A percentile compares a stretch with the other conserved stretches of the same genome.
Conservation (phyloP, 495 filamentous ascomycete genomes). For the Cetradonia linearis region DNA sequence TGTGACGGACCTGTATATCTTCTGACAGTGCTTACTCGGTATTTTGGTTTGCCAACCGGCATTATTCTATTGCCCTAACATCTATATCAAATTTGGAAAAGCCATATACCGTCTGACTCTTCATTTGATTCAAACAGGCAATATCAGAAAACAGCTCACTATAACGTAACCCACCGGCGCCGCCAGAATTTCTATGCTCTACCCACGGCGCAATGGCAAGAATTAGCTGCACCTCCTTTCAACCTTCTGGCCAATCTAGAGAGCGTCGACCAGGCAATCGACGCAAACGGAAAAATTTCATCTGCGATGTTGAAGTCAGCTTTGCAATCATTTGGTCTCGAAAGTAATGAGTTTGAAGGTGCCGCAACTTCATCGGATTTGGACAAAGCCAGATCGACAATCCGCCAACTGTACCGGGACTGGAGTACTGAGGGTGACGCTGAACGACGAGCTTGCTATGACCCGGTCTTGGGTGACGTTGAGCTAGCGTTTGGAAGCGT, state of each 20-base stretch:
- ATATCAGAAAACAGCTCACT: slow-evolving; percentile 73
- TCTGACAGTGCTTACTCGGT: too few species aligned
- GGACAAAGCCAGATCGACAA: slow-evolving; percentile 81
- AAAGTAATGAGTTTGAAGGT: slow-evolving; percentile 28
- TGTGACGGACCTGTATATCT: too few species aligned
- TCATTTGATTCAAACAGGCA: slow-evolving; percentile 41
- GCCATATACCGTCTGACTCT: not conserved
- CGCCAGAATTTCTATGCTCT: slow-evolving; percentile 86
- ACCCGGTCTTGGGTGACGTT: slow-evolving; percentile 57
- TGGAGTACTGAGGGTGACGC: slow-evolving; percentile 70
- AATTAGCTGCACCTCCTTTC: slow-evolving; percentile 72
- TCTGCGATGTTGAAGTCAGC: slow-evolving; percentile 60
- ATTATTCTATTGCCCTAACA: too few species aligned
- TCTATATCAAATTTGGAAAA: not conserved
- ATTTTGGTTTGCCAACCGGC: too few species aligned
- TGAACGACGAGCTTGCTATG: slow-evolving; percentile 68
- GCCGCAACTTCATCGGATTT: slow-evolving; percentile 58
- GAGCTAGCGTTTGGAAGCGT: slow-evolving; percentile 39
- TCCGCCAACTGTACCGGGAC: slow-evolving; percentile 90
- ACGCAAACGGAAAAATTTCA: slow-evolving; percentile 74
- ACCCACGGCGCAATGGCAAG: slow-evolving; percentile 68
- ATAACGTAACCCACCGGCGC: slow-evolving; percentile 78
- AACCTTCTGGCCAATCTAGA: slow-evolving; percentile 66
- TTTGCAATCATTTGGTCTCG: slow-evolving; percentile 52
- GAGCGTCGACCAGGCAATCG: slow-evolving; percentile 77